Base-by-base conservation (phyloP, 495 filamentous ascomycete species). In the Trypethelium eluteriae region DNA sequence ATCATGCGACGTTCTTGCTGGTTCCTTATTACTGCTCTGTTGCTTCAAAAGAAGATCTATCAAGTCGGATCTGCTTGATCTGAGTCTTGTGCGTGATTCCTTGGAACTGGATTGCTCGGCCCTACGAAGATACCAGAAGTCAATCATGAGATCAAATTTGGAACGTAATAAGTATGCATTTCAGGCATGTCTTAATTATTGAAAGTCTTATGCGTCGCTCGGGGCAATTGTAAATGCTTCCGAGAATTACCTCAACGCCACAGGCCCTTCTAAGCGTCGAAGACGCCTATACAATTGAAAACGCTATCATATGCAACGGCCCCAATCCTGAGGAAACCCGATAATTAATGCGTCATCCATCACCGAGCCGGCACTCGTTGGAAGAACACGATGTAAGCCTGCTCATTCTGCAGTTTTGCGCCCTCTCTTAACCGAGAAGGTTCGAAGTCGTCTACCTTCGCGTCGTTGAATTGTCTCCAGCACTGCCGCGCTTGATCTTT, bases 361-460 rank as follows among this genome's bases (percentile, higher is more conserved):
- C 63, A 61, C 38, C 49, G 39, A 18, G 34, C 39, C 5, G 61
- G 32, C 14, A 38, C 66, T 38, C 71, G 46, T 61, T 74, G 68
- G 72, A 85, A 88, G 75, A 89, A 89, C 67, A 89, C 82, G 74
- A 89, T 83, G 74, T 89, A 89, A 62, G 86, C 86, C 72, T 87
- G 80, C 70, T 84, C 83, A 66, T 84, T 87, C 74, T 86, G 82
- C 66, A 87, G 63, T 62, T 78, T 77, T 41, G 83, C 77, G 44
- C 76, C 78, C 34, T 68, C 66, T 35, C 77, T 76, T 57, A 85
- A 70, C 66, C 81, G 79, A 2, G 74, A 78, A 5, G 86, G 85
- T 66, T 83, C 80, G 64, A 89, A 86, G 64, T 88, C 85, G 6
- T 70, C 79, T 2, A 80, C 78, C 66, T 80, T 78, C 11, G 82